Evolutionary conservation across 106 monocot species (phyloP).

Genomic region (Phalaenopsis equestris): DNA sequence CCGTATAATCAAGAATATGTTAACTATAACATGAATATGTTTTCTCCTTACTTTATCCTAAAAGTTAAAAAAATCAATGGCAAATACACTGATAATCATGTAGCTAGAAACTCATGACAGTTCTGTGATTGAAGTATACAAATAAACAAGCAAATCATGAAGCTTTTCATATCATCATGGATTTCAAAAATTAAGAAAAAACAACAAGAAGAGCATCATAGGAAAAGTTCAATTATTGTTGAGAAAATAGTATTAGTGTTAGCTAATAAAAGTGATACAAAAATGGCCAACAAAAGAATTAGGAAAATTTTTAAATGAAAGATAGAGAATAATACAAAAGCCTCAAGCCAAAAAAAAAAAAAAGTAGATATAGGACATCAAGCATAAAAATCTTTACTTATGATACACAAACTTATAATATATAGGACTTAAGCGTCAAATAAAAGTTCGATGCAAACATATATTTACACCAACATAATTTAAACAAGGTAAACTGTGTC

Average conservation of each 20-base stretch:
- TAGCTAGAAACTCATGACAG: neutral
- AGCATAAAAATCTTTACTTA: neutral
- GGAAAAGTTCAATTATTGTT: neutral
- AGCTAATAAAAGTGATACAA: neutral
- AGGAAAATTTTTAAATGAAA: neutral
- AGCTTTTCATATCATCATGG: neutral
- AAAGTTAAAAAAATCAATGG: neutral
- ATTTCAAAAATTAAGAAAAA: neutral
- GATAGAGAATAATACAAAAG: neutral
- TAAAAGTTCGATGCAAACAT: neutral
- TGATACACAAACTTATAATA: neutral
- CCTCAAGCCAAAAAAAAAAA: neutral
- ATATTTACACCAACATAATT: neutral
- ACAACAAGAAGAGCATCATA: neutral
- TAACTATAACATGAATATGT: neutral
- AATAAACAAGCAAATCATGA: neutral
- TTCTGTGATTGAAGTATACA: neutral
- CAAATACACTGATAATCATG: neutral
- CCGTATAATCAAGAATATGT: neutral
- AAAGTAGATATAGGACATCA: neutral
- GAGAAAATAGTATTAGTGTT: neutral
- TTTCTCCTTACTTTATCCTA: neutral
- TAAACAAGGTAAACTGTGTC: neutral
- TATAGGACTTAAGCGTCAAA: neutral
- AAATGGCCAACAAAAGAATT: neutral